Evolutionary conservation across 2,329 filamentous ascomycete genomes (phyloP).

Genomic region (Cercospora brassicicola): DNA sequence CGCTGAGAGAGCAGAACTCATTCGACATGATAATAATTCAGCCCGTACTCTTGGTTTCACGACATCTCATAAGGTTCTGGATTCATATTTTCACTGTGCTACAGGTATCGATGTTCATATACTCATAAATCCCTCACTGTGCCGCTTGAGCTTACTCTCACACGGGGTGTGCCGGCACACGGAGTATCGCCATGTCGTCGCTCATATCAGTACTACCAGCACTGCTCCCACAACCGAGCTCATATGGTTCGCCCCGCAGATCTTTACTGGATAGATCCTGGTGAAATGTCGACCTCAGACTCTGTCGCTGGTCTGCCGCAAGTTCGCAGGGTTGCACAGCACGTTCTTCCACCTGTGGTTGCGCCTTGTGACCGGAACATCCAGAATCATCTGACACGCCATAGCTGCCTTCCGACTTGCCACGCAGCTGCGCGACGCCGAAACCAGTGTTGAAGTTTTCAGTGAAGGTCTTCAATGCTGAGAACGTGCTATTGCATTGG

Average conservation of each 20-base stretch:
- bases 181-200: slow-evolving; percentile 31
- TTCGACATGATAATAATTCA: background rate
- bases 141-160: slow-evolving; percentile 27
- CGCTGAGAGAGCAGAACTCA: background rate
- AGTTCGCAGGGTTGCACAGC: background rate
- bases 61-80: background rate
- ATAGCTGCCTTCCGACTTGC: slow-evolving; percentile 34
- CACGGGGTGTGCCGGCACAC: slow-evolving; percentile 32
- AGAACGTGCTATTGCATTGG: slow-evolving; percentile 40
- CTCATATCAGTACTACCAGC: slow-evolving; percentile 25
- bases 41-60: background rate
- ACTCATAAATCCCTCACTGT: background rate
- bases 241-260: slow-evolving; percentile 22
- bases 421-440: slow-evolving; percentile 35
- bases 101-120: background rate
- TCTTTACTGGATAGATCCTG: slow-evolving; percentile 9
- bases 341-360: background rate
- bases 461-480: slow-evolving; percentile 46
- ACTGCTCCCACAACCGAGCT: slow-evolving; percentile 9
- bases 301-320: background rate
- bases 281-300: slow-evolving; percentile 11
- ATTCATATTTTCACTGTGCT: background rate
- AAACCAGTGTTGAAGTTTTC: slow-evolving; percentile 46
- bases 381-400: slow-evolving; percentile 29
- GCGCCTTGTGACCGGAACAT: background rate